A percentile compares a stretch with the other conserved stretches of the same genome.
Conservation (phyloP, 805 yeast genomes). For the Ogataea pini region DNA sequence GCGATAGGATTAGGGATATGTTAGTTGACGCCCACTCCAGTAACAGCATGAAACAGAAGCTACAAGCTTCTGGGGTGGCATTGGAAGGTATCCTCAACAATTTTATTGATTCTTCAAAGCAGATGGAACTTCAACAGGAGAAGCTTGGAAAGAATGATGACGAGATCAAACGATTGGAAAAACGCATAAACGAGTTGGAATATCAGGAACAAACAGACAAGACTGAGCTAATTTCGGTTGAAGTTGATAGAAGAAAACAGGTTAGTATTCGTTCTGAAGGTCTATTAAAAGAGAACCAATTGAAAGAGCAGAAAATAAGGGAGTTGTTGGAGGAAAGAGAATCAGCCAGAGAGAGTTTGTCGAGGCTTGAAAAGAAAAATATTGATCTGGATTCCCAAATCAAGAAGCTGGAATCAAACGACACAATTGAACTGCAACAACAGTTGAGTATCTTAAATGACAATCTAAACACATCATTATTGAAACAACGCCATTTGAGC, state of each 20-base stretch:
- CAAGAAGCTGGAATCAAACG: neutral
- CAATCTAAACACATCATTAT: slow-evolving; percentile 16
- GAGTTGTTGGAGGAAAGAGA: neutral
- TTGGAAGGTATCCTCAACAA: neutral
- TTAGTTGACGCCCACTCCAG: slow-evolving; percentile 1
- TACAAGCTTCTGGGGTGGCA: slow-evolving; percentile 7
- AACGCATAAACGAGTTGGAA: neutral
- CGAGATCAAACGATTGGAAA: neutral
- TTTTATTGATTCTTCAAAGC: neutral
- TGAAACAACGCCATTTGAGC: slow-evolving; percentile 17
- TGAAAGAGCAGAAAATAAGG: slow-evolving; percentile 24
- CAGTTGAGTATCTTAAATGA: slow-evolving; percentile 8
- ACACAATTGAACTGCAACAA: slow-evolving; percentile 4
- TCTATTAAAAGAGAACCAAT: neutral
- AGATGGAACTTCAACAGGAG: neutral
- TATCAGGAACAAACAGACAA: too few relatives aligned
- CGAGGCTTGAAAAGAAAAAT: neutral
- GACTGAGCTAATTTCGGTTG: slow-evolving; percentile 5
- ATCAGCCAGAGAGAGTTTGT: neutral
- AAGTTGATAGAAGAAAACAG: slow-evolving; percentile 5
- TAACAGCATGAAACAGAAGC: slow-evolving; percentile 11
- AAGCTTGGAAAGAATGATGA: neutral
- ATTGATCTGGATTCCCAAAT: neutral
- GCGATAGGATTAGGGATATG: neutral
- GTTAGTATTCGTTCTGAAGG: slow-evolving; percentile 2